Conservation (phyloP, 768 basidiomycete genomes). For the Mrakia gelida region DNA sequence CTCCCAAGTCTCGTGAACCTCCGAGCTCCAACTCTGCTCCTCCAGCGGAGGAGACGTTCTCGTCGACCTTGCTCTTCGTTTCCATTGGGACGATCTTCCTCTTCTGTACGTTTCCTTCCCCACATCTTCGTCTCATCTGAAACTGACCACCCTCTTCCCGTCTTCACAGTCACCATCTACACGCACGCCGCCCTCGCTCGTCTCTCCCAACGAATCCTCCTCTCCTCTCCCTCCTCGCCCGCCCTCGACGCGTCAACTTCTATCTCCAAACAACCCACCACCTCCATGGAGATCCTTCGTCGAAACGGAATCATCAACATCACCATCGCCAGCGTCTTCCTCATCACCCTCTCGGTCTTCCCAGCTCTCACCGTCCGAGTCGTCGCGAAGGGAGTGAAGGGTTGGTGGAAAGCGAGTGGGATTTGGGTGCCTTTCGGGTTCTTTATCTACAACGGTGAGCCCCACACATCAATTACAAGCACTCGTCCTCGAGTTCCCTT, state of each 20-base stretch:
- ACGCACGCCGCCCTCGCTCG: conserved; percentile 39
- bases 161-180: conserved; percentile 41
- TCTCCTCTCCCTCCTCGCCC: neutral
- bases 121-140: too few species aligned
- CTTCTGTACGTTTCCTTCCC: too few species aligned
- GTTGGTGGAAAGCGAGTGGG: conserved; percentile 3
- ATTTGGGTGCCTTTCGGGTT: conserved; percentile 28
- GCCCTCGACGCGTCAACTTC: neutral
- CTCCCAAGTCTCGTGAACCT: neutral
- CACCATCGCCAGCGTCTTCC: conserved; percentile 10
- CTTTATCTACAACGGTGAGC: conserved; percentile 22
- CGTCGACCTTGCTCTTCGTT: conserved; percentile 21
- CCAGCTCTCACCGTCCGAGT: conserved; percentile 25
- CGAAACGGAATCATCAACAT: conserved; percentile 16
- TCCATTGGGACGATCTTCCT: conserved; percentile 4
- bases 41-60: conserved; percentile 41
- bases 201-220: neutral
- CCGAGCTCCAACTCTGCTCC: conserved; percentile 85
- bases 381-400: neutral
- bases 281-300: neutral
- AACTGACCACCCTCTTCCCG: too few species aligned
- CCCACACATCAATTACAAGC: too few species aligned
- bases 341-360: conserved; percentile 24
- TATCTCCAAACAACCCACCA: neutral
- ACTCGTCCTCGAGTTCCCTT: neutral